Conservation (phyloP, 225 moss, liverwort and hornwort species). For the Neckera pumila region DNA sequence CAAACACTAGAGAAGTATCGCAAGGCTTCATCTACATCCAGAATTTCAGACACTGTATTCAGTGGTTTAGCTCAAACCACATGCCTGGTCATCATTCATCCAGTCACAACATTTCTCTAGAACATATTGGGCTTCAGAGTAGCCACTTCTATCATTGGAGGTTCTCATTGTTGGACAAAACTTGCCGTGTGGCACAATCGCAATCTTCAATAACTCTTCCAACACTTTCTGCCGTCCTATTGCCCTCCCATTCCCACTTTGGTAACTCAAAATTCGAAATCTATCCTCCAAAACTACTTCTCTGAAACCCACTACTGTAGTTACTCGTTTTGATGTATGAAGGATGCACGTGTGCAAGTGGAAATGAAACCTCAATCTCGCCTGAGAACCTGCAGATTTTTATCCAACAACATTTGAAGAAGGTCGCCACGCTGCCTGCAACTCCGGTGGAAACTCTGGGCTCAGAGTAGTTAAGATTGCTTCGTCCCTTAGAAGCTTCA, state of each 20-base stretch:
- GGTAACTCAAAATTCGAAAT: too few species aligned
- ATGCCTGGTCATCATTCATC: background rate
- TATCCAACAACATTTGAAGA: background rate
- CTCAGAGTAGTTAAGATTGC: background rate
- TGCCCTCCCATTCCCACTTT: too few species aligned
- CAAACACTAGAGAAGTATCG: background rate
- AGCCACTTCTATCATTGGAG: background rate
- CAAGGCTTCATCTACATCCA: background rate
- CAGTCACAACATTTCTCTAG: background rate
- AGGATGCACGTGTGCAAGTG: background rate
- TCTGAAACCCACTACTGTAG: background rate
- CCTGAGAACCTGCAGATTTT: background rate
- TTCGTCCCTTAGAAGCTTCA: background rate
- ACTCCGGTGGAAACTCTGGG: background rate
- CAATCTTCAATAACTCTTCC: background rate
- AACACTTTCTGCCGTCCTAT: too few species aligned
- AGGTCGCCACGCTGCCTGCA: background rate
- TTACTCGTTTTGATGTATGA: background rate
- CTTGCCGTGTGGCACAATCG: background rate
- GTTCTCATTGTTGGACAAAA: background rate
- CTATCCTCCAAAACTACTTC: background rate
- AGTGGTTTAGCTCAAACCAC: background rate
- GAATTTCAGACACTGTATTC: background rate
- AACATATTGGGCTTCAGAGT: background rate
- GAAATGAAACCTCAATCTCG: background rate